These are phyloP conservation scores for Cercospora sojina DNA, from an alignment of 2,329 filamentous ascomycete species.

Conservation along the genomic window DNA sequence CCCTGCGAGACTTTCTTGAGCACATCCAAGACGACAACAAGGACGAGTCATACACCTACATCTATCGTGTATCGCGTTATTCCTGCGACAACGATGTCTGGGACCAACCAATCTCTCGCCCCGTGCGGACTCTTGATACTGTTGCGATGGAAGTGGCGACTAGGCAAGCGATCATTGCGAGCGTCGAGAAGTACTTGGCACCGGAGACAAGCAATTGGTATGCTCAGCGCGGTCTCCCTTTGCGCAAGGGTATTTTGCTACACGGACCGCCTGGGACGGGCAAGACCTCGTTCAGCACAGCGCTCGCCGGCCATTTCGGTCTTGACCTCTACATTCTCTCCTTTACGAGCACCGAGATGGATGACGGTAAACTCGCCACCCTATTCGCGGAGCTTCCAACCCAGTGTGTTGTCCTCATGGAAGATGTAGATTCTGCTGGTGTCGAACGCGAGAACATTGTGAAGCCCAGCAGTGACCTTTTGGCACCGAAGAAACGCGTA, in stretches of 20 bases:
- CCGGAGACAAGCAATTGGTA: conserved; percentile 73
- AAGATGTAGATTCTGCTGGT: conserved; percentile 93
- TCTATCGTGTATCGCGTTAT: conserved; percentile 19
- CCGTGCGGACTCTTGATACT: conserved; percentile 68
- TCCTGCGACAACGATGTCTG: conserved; percentile 33
- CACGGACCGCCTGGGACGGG: conserved; percentile 96
- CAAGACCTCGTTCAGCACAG: conserved; percentile 93
- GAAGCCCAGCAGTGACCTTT: conserved; percentile 9
- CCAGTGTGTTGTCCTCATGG: conserved; percentile 98
- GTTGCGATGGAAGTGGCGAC: conserved; percentile 67
- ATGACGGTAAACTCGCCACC: conserved; percentile 93
- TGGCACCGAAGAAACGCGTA: conserved; percentile 47
- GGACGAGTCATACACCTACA: conserved; percentile 24
- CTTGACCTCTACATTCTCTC: conserved; percentile 97
- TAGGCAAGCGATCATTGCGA: conserved; percentile 63
- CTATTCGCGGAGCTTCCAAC: conserved; percentile 97
- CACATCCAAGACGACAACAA: conserved; percentile 46
- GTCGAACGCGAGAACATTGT: conserved; percentile 80
- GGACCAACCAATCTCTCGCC: conserved; percentile 49
- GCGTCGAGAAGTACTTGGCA: conserved; percentile 73
- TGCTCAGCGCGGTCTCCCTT: conserved; percentile 75
- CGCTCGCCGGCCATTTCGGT: conserved; percentile 93
- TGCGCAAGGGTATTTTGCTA: conserved; percentile 82
- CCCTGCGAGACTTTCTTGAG: conserved; percentile 43
- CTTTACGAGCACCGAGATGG: conserved; percentile 90